Conservation (phyloP, 1,284 basidiomycete genomes). For the Schizophyllum commune region DNA sequence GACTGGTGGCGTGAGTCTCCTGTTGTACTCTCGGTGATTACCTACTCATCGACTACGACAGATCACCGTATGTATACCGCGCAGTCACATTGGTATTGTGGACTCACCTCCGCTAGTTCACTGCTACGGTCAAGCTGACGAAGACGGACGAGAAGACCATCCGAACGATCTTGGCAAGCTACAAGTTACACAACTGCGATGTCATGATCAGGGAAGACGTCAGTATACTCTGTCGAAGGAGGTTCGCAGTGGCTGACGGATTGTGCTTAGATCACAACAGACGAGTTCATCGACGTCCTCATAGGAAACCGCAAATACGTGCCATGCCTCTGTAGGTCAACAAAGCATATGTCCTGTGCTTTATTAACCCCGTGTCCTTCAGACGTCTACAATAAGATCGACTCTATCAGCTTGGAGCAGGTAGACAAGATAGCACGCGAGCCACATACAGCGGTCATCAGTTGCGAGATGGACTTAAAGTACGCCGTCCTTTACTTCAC, state of each 20-base stretch:
- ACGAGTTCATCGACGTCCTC: slow-evolving; percentile 96
- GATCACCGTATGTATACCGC: slow-evolving; percentile 39
- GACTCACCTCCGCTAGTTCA: slow-evolving; percentile 46
- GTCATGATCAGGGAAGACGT: slow-evolving; percentile 97
- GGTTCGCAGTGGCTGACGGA: slow-evolving; percentile 4
- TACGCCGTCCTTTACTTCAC: slow-evolving; percentile 26
- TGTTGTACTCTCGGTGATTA: background rate
- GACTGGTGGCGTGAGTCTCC: slow-evolving; percentile 75
- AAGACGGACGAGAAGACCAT: slow-evolving; percentile 95
- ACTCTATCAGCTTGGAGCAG: slow-evolving; percentile 85
- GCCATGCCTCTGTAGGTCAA: slow-evolving; percentile 69
- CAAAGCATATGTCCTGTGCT: background rate
- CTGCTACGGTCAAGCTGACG: slow-evolving; percentile 86
- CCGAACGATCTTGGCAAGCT: slow-evolving; percentile 82
- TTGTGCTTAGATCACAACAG: slow-evolving; percentile 73
- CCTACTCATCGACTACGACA: slow-evolving; percentile 15
- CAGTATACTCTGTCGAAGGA: slow-evolving; percentile 20
- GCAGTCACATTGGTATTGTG: background rate
- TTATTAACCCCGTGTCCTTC: slow-evolving; percentile 1
- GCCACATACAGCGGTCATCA: slow-evolving; percentile 89
- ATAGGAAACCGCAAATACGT: slow-evolving; percentile 96
- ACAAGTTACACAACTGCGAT: slow-evolving; percentile 90
- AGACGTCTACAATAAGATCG: slow-evolving; percentile 96
- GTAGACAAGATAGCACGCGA: slow-evolving; percentile 83
- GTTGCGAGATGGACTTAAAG: slow-evolving; percentile 90